Base-by-base conservation (phyloP, 176 grass and related monocot genomes). In the Aegilops speltoides region DNA sequence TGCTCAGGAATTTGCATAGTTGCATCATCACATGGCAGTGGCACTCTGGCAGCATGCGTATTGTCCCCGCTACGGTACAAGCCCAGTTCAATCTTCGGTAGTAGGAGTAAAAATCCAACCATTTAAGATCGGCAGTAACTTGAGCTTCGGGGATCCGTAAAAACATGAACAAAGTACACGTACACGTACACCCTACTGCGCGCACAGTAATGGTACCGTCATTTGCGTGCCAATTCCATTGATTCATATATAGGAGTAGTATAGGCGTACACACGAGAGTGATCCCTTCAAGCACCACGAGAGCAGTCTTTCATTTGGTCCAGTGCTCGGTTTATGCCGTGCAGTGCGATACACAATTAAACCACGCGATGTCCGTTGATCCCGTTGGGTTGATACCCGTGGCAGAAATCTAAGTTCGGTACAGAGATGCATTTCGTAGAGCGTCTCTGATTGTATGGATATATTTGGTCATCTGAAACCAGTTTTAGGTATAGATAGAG, bases 51-150 rank as follows among this genome's bases (percentile, higher is more conserved):
- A 26, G 31, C 71, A 31, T 46, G 37, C 13, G 1, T 8, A 54
- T 66, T 84, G 89, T 83, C 77, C 79, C 80, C 7, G 40, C 28
- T 52, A 62, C 25, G 36, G 56, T 76, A 65, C 69, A 73, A 73
- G 17, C 63, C 48, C 33, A 5, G 48, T 36, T 36, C 32, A 34
- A 0, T 54, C 52, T 29, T 37, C 3, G 3, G 14, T 6, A 10
- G 31, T 28, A 8, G 29, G 7, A 68, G 29, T 68, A 34, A 37
- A 34, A 37, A 11, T 66, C 28, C 5, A 29, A 76, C 54, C 54
- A 57, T 48, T 11, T 33, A 69, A 69, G 17, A 38, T 33, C 20
- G 12, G 54, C 14, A 17, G 41, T 33, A 74, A 64, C 77, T 13
- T 19, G 78, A 82, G 41, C 57, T 33, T n/a, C 24, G n/a, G 17